These are phyloP conservation scores for Asterochloris sp. DNA, from an alignment of 139 green algal species.

Conservation along the genomic window DNA sequence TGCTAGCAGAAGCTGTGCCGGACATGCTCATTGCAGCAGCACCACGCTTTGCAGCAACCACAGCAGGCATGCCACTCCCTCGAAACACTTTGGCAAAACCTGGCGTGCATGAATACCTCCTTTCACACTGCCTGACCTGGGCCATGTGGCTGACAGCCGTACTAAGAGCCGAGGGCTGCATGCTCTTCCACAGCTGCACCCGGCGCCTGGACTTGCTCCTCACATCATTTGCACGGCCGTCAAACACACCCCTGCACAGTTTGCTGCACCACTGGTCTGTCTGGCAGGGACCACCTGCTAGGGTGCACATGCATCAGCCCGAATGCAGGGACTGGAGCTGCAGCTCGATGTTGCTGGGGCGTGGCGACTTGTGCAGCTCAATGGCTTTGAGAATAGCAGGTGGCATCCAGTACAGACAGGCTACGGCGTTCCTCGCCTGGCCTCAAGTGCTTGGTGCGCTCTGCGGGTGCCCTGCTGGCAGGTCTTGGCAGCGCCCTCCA, in stretches of 20 bases:
- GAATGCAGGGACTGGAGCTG: too few relatives aligned
- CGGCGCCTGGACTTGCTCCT: not conserved
- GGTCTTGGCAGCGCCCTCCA: too few relatives aligned
- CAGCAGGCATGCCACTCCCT: too few relatives aligned
- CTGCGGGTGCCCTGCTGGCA: too few relatives aligned
- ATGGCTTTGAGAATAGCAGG: too few relatives aligned
- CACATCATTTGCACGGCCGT: not conserved
- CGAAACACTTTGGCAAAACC: not conserved
- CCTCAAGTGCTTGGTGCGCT: too few relatives aligned
- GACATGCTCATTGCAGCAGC: not conserved
- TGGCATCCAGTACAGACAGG: too few relatives aligned
- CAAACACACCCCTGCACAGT: constrained; percentile 9
- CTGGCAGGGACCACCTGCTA: too few relatives aligned
- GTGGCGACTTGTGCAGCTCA: too few relatives aligned
- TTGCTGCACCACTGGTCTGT: not conserved
- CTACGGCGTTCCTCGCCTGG: too few relatives aligned
- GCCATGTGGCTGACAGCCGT: constrained; percentile 10
- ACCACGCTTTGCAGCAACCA: not conserved
- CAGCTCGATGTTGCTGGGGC: too few relatives aligned
- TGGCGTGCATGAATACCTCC: not conserved
- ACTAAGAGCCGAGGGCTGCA: constrained; percentile 13
- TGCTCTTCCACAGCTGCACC: constrained; percentile 16
- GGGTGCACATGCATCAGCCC: too few relatives aligned
- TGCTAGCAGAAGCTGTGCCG: not conserved
- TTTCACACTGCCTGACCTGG: not conserved